phyloP scores from a whole-genome alignment of 164 flowering plant species.

The Malania oleifera region DNA sequence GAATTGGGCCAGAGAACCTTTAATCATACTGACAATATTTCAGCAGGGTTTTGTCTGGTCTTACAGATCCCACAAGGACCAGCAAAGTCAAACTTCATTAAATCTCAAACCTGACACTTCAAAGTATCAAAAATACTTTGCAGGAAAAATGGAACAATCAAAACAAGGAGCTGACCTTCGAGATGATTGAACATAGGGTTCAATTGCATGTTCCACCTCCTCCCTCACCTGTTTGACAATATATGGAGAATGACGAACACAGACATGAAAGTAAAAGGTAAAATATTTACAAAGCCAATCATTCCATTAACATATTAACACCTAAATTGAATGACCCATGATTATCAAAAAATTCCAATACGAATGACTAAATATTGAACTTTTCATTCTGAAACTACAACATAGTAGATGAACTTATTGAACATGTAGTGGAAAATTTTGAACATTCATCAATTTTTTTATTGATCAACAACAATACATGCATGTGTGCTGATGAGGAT shows the following conservation, averaged over 20 bases:
- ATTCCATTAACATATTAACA: not conserved
- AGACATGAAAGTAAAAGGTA: not conserved
- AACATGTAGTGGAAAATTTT: not conserved
- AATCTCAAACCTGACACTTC: too few species aligned
- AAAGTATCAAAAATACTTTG: not conserved
- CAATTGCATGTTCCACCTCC: slow-evolving; percentile 37
- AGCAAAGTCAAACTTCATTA: not conserved
- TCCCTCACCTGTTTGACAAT: slow-evolving; percentile 45
- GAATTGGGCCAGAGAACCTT: not conserved
- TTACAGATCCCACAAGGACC: not conserved
- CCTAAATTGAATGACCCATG: not conserved
- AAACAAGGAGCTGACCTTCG: slow-evolving; percentile 33
- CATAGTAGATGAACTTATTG: not conserved
- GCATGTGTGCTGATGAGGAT: too few species aligned
- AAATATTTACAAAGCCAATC: not conserved
- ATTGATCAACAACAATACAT: too few species aligned
- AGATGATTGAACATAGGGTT: slow-evolving; percentile 8
- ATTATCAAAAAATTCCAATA: not conserved
- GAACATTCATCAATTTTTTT: too few species aligned
- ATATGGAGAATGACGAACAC: slow-evolving; percentile 1
- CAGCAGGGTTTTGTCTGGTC: not conserved
- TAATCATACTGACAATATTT: not conserved
- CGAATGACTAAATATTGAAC: not conserved
- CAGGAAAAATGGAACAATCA: not conserved
- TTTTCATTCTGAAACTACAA: not conserved